Evolutionary conservation across 2,329 filamentous ascomycete species (phyloP), one percentile per base, ranked within the genome.

Genomic region (Magnaporthales sp.): DNA sequence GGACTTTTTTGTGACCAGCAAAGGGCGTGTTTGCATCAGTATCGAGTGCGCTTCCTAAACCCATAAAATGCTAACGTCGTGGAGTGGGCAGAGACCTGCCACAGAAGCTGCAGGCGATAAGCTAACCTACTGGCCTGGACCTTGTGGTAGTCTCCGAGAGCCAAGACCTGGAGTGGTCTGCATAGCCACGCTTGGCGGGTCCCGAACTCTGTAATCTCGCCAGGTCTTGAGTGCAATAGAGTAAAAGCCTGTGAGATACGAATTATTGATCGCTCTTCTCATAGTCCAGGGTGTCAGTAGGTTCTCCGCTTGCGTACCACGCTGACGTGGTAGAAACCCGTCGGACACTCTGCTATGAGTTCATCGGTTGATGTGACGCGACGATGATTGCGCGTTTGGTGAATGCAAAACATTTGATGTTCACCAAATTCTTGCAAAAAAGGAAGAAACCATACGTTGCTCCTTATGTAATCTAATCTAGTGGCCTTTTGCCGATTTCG

Each of bases 131-230:
- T 22, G 54, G 54, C n/a, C 54, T 58, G 24, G n/a, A 26, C 54
- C 54, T 58, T 24, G 54, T 58, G 24, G 24, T 24, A 26, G 54
- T 58, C 54, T 26, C 54, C 54, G 54, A 38, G 32, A 9, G 54
- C 54, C 54, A 58, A 58, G 54, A 58, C n/a, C 54, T 58, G 54
- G 54, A 58, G 54, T 26, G n/a, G 54, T 9, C n/a, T 24, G 54
- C 54, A 58, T 58, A 58, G 54, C 54, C 54, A 58, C 54, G 22
- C 54, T 58, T 58, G 54, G 54, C 54, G 54, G 54, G 54, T 58
- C 54, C 24, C n/a, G 22, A 58, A 58, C 22, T 58, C 15, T 58
- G 54, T 58, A 58, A 58, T 58, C n/a, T 58, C 54, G 54, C 54
- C 54, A 24, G n/a, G 54, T 22, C 15, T 58, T 58, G 6, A 26